Conservation (phyloP, 2,329 filamentous ascomycete species). For the Fusarium secorum region DNA sequence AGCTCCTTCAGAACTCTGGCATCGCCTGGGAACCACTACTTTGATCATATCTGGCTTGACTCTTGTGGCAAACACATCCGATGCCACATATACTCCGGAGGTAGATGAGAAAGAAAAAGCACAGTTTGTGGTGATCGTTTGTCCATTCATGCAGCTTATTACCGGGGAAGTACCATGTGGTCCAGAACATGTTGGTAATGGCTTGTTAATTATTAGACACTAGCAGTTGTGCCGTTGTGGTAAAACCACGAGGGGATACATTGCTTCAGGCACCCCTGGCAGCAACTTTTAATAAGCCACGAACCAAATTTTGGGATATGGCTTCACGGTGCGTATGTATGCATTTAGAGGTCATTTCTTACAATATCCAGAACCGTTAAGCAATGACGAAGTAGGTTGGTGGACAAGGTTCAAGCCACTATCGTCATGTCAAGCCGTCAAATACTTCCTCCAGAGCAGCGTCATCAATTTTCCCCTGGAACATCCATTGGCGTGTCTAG, state of each 20-base stretch:
- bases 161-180: background rate
- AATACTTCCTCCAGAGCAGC: background rate
- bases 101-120: background rate
- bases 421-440: constrained; percentile 29
- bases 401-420: constrained; percentile 32
- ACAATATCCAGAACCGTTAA: constrained; percentile 30
- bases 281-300: constrained; percentile 31
- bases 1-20: background rate
- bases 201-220: background rate
- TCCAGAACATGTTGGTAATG: background rate
- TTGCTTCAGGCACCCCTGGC: constrained; percentile 7
- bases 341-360: constrained; percentile 17
- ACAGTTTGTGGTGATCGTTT: background rate
- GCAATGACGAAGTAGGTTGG: constrained; percentile 8
- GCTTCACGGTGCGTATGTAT: constrained; percentile 24
- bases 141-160: background rate
- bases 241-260: constrained; percentile 7
- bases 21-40: background rate
- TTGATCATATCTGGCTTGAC: background rate
- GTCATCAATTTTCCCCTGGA: constrained; percentile 34
- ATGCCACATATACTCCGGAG: background rate
- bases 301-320: constrained; percentile 17
- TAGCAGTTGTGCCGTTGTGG: background rate
- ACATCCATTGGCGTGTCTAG: constrained; percentile 22
- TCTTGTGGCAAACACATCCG: background rate